Base-by-base conservation (phyloP, 2,329 filamentous ascomycete genomes). In the Reticulascus tulasneorum region DNA sequence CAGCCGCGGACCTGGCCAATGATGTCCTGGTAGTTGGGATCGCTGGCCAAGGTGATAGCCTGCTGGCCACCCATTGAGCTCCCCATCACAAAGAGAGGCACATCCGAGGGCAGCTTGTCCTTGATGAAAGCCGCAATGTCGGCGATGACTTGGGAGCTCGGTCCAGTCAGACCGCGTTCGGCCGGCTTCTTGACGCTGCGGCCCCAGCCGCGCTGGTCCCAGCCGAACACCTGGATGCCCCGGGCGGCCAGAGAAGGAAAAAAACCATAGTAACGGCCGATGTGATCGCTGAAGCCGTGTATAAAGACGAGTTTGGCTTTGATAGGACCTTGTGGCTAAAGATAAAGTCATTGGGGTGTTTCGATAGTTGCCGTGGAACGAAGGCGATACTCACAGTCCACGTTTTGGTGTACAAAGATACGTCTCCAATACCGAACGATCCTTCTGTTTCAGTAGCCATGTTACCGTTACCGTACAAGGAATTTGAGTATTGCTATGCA, bases 151-250 rank as follows among this genome's bases (percentile, higher is more conserved):
- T 71, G 74, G 2, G 70, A 46, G 3, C 89, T 94, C 7, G 82
- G 73, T 7, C 90, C 90, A 2, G 85, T 86, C 36, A 79, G 68
- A 32, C 90, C 90, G 49, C 69, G 73, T 43, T 91, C 74, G 10
- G 74, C 61, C 16, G 75, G 66, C 34, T 67, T 71, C 23, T 63
- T 69, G 16, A 83, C 85, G 35, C 79, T 85, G 37, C 77, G 80
- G 42, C 90, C 90, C 89, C 89, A 96, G 57, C 90, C 89, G 58
- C 79, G 81, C 68, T 95, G 90, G 59, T 96, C 90, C 57, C 90
- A 86, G 44, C 78, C 73, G 53, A 84, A 77, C 30, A 87, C 75
- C 52, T 86, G 79, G 50, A 96, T 89, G 44, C 84, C 86, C 35
- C 73, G 73, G 9, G 69, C 64, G 16, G 84, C 82, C 30, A 96